Evolutionary conservation across 2,329 filamentous ascomycete genomes (phyloP).

Genomic region (Pestalotiopsis sp.): DNA sequence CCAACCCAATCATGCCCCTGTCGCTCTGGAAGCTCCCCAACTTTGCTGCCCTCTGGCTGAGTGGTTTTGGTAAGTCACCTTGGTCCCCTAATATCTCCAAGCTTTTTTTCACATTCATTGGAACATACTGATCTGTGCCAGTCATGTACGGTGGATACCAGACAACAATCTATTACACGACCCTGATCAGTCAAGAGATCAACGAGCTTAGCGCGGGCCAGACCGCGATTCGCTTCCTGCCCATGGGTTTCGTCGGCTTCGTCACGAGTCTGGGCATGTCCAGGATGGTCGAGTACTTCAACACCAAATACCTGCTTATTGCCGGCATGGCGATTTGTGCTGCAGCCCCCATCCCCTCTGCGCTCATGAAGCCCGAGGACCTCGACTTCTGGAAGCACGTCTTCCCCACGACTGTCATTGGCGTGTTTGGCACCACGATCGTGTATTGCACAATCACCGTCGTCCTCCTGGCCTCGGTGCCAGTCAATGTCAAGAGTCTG

Average conservation of each 20-base stretch:
- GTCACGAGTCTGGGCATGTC: slow-evolving; percentile 37
- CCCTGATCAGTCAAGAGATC: slow-evolving; percentile 42
- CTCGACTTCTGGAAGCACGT: slow-evolving; percentile 38
- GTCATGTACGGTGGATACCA: slow-evolving; percentile 46
- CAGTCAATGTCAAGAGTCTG: slow-evolving; percentile 41
- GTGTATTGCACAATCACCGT: slow-evolving; percentile 46
- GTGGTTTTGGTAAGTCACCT: slow-evolving; percentile 34
- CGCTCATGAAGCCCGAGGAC: slow-evolving; percentile 22
- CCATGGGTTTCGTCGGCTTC: slow-evolving; percentile 43
- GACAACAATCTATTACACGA: slow-evolving; percentile 45
- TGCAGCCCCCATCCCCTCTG: slow-evolving; percentile 38
- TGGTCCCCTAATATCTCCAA: no score
- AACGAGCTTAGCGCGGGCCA: slow-evolving; percentile 39
- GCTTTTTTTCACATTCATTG: not conserved
- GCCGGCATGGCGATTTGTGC: slow-evolving; percentile 37
- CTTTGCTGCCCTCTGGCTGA: slow-evolving; percentile 47
- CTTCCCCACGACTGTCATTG: slow-evolving; percentile 40
- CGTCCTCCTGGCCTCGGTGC: slow-evolving; percentile 40
- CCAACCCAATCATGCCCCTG: slow-evolving; percentile 48
- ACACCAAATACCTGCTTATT: slow-evolving; percentile 39
- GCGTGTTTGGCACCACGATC: slow-evolving; percentile 41
- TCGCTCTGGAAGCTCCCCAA: slow-evolving; percentile 48
- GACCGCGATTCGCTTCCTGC: slow-evolving; percentile 42
- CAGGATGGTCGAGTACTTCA: slow-evolving; percentile 38
- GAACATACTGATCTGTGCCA: not conserved